These are phyloP conservation scores for Didymella pinodella DNA, from an alignment of 2,329 filamentous ascomycete species.

Conservation along the genomic window DNA sequence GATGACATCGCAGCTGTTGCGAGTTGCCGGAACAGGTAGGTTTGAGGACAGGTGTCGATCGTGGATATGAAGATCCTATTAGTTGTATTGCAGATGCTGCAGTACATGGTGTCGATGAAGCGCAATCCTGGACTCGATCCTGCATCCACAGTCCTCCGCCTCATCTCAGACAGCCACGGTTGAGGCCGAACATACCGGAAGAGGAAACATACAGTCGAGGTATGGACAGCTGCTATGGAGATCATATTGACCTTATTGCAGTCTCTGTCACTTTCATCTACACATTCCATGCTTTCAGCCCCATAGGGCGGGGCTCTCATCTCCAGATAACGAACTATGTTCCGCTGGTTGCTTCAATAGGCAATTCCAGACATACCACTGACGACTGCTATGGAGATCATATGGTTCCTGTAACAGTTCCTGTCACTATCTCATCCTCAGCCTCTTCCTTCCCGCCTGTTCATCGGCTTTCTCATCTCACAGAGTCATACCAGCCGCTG, in stretches of 20 bases:
- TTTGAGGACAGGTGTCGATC: slow-evolving; percentile 10
- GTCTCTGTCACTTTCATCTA: slow-evolving; percentile 7
- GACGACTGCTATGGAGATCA: slow-evolving; percentile 17
- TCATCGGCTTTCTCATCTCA: not conserved
- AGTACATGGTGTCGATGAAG: slow-evolving; percentile 3
- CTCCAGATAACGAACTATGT: not conserved
- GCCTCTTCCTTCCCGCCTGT: not conserved
- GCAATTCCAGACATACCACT: not conserved
- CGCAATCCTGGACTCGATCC: slow-evolving; percentile 2
- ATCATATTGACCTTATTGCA: slow-evolving; percentile 15
- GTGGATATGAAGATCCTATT: slow-evolving; percentile 19
- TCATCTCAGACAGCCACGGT: slow-evolving; percentile 9
- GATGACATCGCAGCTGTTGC: slow-evolving; percentile 10
- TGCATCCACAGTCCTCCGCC: slow-evolving; percentile 18
- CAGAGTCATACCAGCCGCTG: not conserved
- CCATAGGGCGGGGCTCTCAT: not conserved
- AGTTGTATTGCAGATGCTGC: slow-evolving; percentile 16
- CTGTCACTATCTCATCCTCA: slow-evolving; percentile 3
- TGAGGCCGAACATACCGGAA: slow-evolving; percentile 13
- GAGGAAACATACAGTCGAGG: not conserved
- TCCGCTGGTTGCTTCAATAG: slow-evolving; percentile 1
- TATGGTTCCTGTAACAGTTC: not conserved
- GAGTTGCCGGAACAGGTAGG: slow-evolving; percentile 16
- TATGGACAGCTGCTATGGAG: slow-evolving; percentile 18
- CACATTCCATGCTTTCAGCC: not conserved